phyloP scores from a whole-genome alignment of 2,329 filamentous ascomycete species.

The Podosphaera aphanis region DNA sequence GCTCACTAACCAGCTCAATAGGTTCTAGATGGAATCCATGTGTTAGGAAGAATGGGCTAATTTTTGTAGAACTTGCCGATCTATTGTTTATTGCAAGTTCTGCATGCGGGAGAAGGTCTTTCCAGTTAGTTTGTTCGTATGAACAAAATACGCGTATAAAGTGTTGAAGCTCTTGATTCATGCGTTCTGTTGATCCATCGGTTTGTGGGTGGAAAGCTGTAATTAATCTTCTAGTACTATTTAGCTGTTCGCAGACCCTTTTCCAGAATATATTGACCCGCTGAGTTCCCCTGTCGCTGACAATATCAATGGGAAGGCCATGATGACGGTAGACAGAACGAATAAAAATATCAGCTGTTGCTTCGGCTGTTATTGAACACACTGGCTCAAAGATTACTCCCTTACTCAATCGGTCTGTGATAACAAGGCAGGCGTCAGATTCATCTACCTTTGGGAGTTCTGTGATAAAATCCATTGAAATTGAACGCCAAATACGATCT shows the following conservation, averaged over 20 bases:
- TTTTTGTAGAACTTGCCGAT: not conserved
- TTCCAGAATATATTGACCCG: not conserved
- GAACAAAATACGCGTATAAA: not conserved
- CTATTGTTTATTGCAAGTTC: not conserved
- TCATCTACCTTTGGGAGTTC: not conserved
- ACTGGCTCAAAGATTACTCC: not conserved
- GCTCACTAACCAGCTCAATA: not conserved
- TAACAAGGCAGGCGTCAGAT: not conserved
- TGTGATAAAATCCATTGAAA: conserved; percentile 1
- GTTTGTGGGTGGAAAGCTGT: too few relatives aligned
- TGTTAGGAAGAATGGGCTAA: not conserved
- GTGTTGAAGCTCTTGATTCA: not conserved
- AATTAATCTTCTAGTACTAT: too few relatives aligned
- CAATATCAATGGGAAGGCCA: not conserved
- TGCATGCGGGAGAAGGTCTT: not conserved
- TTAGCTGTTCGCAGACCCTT: not conserved
- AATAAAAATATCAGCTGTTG: not conserved
- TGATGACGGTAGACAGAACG: not conserved
- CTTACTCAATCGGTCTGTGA: not conserved
- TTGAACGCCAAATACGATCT: not conserved
- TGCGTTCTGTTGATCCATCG: not conserved
- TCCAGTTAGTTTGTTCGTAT: not conserved
- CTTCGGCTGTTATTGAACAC: not conserved
- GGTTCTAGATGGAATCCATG: not conserved
- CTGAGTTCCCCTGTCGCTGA: not conserved